phyloP scores from a whole-genome alignment of 176 grass and related monocot species.

The Oryza meridionalis region DNA sequence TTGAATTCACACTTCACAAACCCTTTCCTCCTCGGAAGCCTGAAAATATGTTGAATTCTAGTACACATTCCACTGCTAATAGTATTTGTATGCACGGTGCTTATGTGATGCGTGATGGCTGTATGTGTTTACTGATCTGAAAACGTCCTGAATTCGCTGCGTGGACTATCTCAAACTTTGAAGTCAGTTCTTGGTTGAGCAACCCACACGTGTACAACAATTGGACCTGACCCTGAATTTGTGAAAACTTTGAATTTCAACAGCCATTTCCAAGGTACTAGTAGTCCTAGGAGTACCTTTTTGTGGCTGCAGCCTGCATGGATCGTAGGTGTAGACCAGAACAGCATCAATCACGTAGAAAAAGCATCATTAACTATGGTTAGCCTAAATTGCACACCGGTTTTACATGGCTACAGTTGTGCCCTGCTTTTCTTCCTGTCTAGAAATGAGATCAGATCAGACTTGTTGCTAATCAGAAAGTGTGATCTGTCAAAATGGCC shows the following conservation, averaged over 20 bases:
- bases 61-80: neutral
- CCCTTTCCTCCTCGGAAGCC: neutral
- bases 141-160: constrained; percentile 19
- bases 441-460: neutral
- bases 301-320: neutral
- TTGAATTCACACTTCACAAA: neutral
- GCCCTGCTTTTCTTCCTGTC: neutral
- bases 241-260: neutral
- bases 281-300: neutral
- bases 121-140: neutral
- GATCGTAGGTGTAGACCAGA: neutral
- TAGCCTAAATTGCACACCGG: neutral
- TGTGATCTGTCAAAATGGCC: neutral
- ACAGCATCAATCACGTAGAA: neutral
- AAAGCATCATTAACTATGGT: neutral
- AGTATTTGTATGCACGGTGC: neutral
- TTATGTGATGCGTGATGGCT: neutral
- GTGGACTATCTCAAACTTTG: constrained; percentile 34
- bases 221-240: neutral
- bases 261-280: neutral
- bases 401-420: neutral
- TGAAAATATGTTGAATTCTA: neutral
- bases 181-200: neutral
- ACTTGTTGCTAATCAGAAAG: neutral
- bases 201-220: neutral